Evolutionary conservation across 73 alveolate species (phyloP), one percentile per base, ranked within the genome.

Genomic region (Stentor roeselii): DNA sequence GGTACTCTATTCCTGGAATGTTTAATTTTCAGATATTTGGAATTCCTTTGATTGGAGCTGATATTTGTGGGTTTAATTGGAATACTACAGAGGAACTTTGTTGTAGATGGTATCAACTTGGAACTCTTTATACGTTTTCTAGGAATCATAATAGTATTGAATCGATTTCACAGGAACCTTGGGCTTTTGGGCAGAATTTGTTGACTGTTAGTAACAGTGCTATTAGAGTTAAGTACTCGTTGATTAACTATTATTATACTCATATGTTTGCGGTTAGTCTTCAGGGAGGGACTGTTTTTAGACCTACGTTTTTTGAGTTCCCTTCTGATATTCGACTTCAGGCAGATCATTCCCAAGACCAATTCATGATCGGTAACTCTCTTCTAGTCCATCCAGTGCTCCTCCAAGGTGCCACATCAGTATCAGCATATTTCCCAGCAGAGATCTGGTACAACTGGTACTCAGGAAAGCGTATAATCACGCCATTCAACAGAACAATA

Each of bases 31-130:
- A 96, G 89, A 84, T 97, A 27, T 97, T 93, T 94, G 99, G 99
- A 35, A 90, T 97, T 39, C 98, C 99, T 3, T 86, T 95, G 78
- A 88, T 87, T 40, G 99, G 99, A 11, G 95, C 99, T 21, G 99
- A 97, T 91, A 95, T 97, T 82, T 96, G 99, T 82, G 99, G 99
- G 31, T 97, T 96, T 84, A 91, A 92, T 87, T 96, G 94, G 3
- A 90, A 95, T 80, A 92, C 99, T 27, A 87, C 93, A 1, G 97
- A 91, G 82, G 98, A 97, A 78, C 92, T 97, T 74, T 97, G 99
- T 90, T 91, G 96, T 38, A 90, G 99, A 82, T 97, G 99, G 99
- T 94, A 91, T 74, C 83, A 90, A 59, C 92, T 97, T 59, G 99
- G 98, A 27, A 91, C 98, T 3, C 92, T 97, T 82, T 96, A 97